A percentile compares a stretch with the other conserved stretches of the same genome.
These are phyloP conservation scores for Pseudocercospora crystallina DNA, from an alignment of 2,329 filamentous ascomycete species.

Conservation along the genomic window DNA sequence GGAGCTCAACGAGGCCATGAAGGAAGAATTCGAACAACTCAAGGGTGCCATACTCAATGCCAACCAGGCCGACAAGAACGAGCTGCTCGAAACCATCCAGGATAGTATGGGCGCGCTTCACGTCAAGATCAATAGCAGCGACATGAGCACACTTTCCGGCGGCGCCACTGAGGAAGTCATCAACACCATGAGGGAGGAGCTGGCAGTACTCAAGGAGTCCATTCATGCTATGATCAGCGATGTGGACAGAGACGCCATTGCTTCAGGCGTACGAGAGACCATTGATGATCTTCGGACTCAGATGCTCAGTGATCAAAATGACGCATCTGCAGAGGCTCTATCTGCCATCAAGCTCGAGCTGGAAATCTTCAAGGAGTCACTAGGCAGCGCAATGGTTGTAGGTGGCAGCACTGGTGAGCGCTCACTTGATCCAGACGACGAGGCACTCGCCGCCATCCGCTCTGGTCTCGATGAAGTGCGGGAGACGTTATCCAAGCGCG, in stretches of 20 bases:
- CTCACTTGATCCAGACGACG: slow-evolving; percentile 11
- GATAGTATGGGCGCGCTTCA: slow-evolving; percentile 51
- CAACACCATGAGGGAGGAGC: slow-evolving; percentile 57
- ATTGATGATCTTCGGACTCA: slow-evolving; percentile 45
- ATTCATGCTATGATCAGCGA: slow-evolving; percentile 53
- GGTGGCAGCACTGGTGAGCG: slow-evolving; percentile 21
- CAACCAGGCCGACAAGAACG: slow-evolving; percentile 57
- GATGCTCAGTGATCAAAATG: slow-evolving; percentile 40
- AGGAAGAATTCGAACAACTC: slow-evolving; percentile 78
- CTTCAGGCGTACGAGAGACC: slow-evolving; percentile 62
- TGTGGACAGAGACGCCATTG: slow-evolving; percentile 58
- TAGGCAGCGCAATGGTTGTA: slow-evolving; percentile 44
- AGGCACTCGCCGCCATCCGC: slow-evolving; percentile 29
- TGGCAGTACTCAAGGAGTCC: slow-evolving; percentile 60
- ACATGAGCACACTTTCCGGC: slow-evolving; percentile 28
- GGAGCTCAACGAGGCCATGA: slow-evolving; percentile 67
- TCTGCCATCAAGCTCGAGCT: slow-evolving; percentile 45
- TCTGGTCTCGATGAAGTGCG: slow-evolving; percentile 41
- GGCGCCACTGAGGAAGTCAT: slow-evolving; percentile 47
- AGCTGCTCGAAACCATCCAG: slow-evolving; percentile 61
- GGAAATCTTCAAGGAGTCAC: slow-evolving; percentile 43
- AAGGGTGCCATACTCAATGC: slow-evolving; percentile 71
- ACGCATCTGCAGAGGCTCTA: slow-evolving; percentile 43
- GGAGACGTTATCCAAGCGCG: slow-evolving; percentile 30
- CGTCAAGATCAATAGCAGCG: slow-evolving; percentile 43